A percentile compares a stretch with the other conserved stretches of the same genome.
Evolutionary conservation across 805 yeast species (phyloP).

Genomic region (Wickerhamiella lipophila): DNA sequence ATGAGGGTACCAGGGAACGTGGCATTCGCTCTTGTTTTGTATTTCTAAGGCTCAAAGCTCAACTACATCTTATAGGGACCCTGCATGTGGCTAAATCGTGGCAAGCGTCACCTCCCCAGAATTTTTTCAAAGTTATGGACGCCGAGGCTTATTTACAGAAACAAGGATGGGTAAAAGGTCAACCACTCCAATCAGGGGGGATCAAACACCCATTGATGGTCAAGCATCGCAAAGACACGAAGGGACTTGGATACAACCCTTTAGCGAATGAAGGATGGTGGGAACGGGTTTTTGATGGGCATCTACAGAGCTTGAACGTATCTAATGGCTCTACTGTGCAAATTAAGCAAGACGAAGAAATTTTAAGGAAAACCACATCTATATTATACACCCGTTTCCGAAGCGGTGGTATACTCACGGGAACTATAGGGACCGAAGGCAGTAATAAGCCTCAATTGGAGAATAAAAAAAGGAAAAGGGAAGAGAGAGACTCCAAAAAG

Average conservation of each 20-base stretch:
- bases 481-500: slow-evolving; percentile 7
- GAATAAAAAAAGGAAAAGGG: slow-evolving; percentile 12
- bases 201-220: slow-evolving; percentile 75
- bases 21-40: background rate
- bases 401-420: slow-evolving; percentile 70
- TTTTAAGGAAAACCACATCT: slow-evolving; percentile 31
- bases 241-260: slow-evolving; percentile 71
- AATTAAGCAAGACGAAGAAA: slow-evolving; percentile 42
- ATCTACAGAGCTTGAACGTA: slow-evolving; percentile 64
- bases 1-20: background rate
- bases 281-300: slow-evolving; percentile 93
- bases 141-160: slow-evolving; percentile 57
- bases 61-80: too few relatives aligned
- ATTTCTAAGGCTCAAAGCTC: too few relatives aligned
- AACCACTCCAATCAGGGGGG: slow-evolving; percentile 69
- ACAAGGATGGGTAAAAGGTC: slow-evolving; percentile 89
- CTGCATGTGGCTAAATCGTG: too few relatives aligned
- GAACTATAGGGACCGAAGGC: slow-evolving; percentile 35
- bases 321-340: slow-evolving; percentile 28
- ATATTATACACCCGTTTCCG: slow-evolving; percentile 82
- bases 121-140: slow-evolving; percentile 40
- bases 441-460: background rate
- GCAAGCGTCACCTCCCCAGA: too few relatives aligned
- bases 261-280: slow-evolving; percentile 89
- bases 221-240: slow-evolving; percentile 77